Evolutionary conservation across 1,139 yeast genomes (phyloP).

Genomic region (Casaregolazyma suthepensis): DNA sequence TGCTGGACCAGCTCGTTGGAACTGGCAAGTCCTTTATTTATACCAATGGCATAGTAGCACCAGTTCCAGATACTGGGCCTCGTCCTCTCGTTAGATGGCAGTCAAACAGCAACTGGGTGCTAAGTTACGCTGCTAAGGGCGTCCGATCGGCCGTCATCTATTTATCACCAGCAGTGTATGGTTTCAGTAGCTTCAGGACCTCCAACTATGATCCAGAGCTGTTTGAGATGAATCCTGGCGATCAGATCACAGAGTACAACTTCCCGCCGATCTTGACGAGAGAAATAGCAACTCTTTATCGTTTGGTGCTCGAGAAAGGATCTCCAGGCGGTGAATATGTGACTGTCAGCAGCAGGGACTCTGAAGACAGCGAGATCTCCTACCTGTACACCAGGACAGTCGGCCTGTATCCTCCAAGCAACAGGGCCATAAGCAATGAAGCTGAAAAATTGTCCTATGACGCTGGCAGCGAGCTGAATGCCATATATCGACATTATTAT

Average conservation of each 20-base stretch:
- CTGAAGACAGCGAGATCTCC: neutral
- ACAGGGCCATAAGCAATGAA: neutral
- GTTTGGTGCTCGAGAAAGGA: slow-evolving; percentile 29
- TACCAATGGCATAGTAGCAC: slow-evolving; percentile 1
- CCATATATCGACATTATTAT: neutral
- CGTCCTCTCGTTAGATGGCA: neutral
- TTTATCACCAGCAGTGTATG: slow-evolving; percentile 9
- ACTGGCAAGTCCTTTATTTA: slow-evolving; percentile 19
- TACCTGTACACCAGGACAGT: neutral
- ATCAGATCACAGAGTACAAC: neutral
- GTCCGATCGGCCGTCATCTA: slow-evolving; percentile 3
- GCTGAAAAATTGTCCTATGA: neutral
- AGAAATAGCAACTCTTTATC: slow-evolving; percentile 31
- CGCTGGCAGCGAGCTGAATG: neutral
- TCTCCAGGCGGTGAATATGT: slow-evolving; percentile 3
- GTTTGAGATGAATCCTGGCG: neutral
- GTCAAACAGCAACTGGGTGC: neutral
- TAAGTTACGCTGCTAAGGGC: slow-evolving; percentile 2
- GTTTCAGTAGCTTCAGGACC: slow-evolving; percentile 16
- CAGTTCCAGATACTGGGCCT: neutral
- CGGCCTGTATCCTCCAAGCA: neutral
- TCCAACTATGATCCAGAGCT: neutral
- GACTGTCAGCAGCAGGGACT: neutral
- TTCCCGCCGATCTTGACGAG: slow-evolving; percentile 26
- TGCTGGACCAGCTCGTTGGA: slow-evolving; percentile 26